Base-by-base conservation (phyloP, 148 eudicot genomes). In the Spergularia bocconei region DNA sequence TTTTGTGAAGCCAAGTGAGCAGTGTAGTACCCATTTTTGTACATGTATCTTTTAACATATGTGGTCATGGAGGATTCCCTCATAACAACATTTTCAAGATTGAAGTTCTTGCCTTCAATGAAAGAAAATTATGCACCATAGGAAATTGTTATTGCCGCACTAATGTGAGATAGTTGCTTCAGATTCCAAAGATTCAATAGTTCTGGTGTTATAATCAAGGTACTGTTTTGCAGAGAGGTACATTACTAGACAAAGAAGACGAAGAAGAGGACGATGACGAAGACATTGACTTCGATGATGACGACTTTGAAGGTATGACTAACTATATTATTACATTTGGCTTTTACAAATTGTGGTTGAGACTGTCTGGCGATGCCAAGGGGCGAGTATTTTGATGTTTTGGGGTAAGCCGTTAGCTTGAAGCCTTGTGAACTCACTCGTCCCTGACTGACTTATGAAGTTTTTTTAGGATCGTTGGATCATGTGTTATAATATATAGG, bases 241-340 rank as follows among this genome's bases (percentile, higher is more conserved):
- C 88, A 64, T 70, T 84, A 69, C 76, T 87, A 29, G 64, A 51
- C 73, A 80, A 81, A 75, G 90, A 84, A 20, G 95, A 77, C 67
- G 87, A 86, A 38, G 93, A 91, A 13, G 97, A 76, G 68, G 95
- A 88, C 17, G 85, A 85, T 54, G 92, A 86, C 19, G 98, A 91
- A 54, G 98, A 93, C 66, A 88, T 91, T 7, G 96, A 93, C 69
- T 91, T 93, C 44, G 90, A 91, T 17, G 97, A 91, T 71, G 97
- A 88, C 5, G 97, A 93, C 77, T 91, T 90, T 60, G 97, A 91
- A 87, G 98, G 98, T 93, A 20, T 53, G 38, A 29, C 23, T 17
- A 9, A 62, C 73, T 39, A 44, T 2, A 25, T 15, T 69, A 44
- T 19, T 19, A 11, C 13, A 10, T 17, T 19, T 29, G 4, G 1